These are phyloP conservation scores for Pseudonitzschia pungens DNA, from an alignment of 108 stramenopile species.

Conservation along the genomic window DNA sequence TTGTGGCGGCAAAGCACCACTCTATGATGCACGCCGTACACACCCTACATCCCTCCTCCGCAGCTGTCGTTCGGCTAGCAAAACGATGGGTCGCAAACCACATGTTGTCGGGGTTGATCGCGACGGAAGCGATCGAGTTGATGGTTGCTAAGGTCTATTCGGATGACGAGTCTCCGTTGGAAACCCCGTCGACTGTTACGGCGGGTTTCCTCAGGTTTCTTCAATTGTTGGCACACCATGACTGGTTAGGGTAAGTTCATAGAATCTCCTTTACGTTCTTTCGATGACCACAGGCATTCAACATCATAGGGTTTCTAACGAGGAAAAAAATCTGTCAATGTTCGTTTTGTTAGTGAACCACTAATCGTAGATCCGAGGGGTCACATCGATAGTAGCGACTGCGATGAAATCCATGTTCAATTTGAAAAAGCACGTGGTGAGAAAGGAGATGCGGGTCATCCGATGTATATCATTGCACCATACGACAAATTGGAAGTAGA, in stretches of 20 bases:
- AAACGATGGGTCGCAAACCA: constrained; percentile 77
- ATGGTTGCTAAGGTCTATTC: constrained; percentile 80
- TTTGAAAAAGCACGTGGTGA: constrained; percentile 66
- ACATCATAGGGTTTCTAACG: background rate
- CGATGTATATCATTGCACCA: constrained; percentile 85
- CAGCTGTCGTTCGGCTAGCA: constrained; percentile 63
- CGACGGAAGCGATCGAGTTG: constrained; percentile 75
- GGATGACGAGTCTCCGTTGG: constrained; percentile 44
- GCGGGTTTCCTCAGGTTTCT: constrained; percentile 75
- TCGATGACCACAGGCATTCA: background rate
- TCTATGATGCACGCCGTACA: constrained; percentile 78
- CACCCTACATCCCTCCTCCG: constrained; percentile 76
- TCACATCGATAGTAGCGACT: constrained; percentile 60
- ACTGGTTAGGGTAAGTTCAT: constrained; percentile 65
- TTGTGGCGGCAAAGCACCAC: constrained; percentile 73
- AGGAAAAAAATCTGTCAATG: background rate
- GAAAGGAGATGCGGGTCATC: constrained; percentile 50
- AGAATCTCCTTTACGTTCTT: background rate
- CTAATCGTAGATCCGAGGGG: constrained; percentile 85
- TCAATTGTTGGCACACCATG: constrained; percentile 62
- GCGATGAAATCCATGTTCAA: constrained; percentile 48
- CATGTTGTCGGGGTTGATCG: constrained; percentile 73
- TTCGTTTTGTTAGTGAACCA: constrained; percentile 43
- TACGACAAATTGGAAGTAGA: constrained; percentile 51
- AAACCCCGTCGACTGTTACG: constrained; percentile 52